A percentile compares a stretch with the other conserved stretches of the same genome.
phyloP scores from a whole-genome alignment of 208 protist species.

The Lotmaria passim region DNA sequence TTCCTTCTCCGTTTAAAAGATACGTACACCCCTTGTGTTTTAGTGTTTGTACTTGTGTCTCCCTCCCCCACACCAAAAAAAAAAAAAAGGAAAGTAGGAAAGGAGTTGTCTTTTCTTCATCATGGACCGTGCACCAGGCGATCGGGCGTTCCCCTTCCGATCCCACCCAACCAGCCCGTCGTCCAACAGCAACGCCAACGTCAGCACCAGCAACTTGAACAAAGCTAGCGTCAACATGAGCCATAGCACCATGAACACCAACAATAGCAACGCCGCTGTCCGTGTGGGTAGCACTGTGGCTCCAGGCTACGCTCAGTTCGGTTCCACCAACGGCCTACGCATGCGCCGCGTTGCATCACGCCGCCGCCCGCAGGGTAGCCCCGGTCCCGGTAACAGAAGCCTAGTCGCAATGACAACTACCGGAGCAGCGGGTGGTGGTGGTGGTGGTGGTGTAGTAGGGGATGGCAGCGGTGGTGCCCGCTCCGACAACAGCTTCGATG shows the following conservation, averaged over 20 bases:
- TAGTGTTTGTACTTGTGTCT: no score
- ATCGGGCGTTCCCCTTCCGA: conserved; percentile 12
- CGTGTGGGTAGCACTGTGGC: neutral
- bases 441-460: no score
- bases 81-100: conserved; percentile 10
- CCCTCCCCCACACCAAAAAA: no score
- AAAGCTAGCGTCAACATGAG: conserved; percentile 9
- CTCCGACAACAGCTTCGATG: conserved; percentile 17
- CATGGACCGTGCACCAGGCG: conserved; percentile 8
- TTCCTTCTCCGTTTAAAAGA: no score
- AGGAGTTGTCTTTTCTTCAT: no score
- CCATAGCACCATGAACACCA: neutral
- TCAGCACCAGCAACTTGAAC: conserved; percentile 1
- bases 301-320: conserved; percentile 13
- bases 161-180: neutral
- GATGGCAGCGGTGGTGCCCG: conserved; percentile 5
- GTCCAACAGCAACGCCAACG: neutral
- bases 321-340: conserved; percentile 32
- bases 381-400: conserved; percentile 3
- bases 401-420: no score
- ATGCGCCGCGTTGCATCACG: conserved; percentile 31
- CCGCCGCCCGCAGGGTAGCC: conserved; percentile 3
- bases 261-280: neutral
- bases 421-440: no score
- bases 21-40: no score